Percentiles rank a stretch among this genome's conserved stretches.
phyloP scores from a whole-genome alignment of 2,329 filamentous ascomycete species.

The Aspergillus felis region DNA sequence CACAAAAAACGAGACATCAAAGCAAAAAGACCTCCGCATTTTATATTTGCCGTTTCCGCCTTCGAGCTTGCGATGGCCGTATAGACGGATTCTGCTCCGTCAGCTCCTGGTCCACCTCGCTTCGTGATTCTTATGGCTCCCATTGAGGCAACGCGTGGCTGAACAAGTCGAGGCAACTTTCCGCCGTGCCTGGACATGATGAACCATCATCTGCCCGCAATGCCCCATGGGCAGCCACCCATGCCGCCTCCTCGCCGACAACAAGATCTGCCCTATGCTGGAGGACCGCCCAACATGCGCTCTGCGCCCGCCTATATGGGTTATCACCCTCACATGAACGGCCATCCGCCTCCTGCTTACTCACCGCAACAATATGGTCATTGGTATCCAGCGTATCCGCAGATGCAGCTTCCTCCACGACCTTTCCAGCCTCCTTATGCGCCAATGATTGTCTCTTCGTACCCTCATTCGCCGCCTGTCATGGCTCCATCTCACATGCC shows the following conservation, averaged over 20 bases:
- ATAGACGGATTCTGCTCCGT: conserved; percentile 24
- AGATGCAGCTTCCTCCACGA: conserved; percentile 40
- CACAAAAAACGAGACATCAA: background rate
- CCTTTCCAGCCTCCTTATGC: conserved; percentile 39
- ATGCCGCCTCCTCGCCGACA: conserved; percentile 47
- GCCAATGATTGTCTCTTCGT: conserved; percentile 43
- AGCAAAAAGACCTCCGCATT: background rate
- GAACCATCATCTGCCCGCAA: conserved; percentile 44
- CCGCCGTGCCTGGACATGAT: conserved; percentile 36
- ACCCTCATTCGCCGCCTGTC: conserved; percentile 39
- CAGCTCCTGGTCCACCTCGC: conserved; percentile 17
- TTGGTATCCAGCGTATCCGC: conserved; percentile 44
- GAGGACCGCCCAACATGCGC: conserved; percentile 49
- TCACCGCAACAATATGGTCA: conserved; percentile 44
- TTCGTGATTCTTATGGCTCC: conserved; percentile 36
- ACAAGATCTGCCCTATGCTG: conserved; percentile 43
- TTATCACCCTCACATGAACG: conserved; percentile 56
- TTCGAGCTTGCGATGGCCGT: conserved; percentile 33
- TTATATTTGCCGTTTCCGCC: conserved; percentile 6
- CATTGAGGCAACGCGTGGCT: conserved; percentile 38
- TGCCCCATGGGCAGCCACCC: conserved; percentile 48
- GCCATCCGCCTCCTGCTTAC: conserved; percentile 44
- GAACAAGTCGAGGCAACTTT: conserved; percentile 31
- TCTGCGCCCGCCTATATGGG: conserved; percentile 59
- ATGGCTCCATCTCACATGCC: conserved; percentile 37